phyloP scores from a whole-genome alignment of 305 asterid genomes.

The Plantago coronopus region DNA sequence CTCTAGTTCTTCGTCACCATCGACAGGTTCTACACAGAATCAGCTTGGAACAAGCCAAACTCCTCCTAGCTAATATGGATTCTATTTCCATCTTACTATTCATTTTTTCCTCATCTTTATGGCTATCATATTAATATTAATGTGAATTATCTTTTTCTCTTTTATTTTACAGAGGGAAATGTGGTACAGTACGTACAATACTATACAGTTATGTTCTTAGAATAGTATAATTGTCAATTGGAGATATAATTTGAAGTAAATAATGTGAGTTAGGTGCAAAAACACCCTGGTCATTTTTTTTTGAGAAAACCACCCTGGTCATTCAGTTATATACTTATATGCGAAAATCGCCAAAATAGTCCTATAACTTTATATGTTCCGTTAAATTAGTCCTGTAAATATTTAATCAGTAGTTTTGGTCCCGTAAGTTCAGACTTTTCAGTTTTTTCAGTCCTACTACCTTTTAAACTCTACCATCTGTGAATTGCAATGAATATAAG shows the following conservation, averaged over 20 bases:
- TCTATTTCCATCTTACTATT: conserved; percentile 10
- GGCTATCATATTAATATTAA: conserved; percentile 45
- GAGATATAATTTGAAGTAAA: conserved; percentile 29
- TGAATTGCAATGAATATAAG: too few relatives aligned
- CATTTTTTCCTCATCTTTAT: conserved; percentile 22
- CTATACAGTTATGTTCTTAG: conserved; percentile 26
- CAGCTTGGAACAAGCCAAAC: conserved; percentile 39
- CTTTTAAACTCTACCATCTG: too few relatives aligned
- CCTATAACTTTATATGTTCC: too few relatives aligned
- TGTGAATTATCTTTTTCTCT: conserved; percentile 33
- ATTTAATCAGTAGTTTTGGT: too few relatives aligned
- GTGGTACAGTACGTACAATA: conserved; percentile 24
- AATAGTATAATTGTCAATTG: conserved; percentile 9
- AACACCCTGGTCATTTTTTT: conserved; percentile 26
- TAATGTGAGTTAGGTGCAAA: conserved; percentile 31
- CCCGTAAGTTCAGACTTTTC: too few relatives aligned
- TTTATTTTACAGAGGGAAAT: conserved; percentile 6
- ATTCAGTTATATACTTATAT: too few relatives aligned
- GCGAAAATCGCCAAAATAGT: too few relatives aligned
- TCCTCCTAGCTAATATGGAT: conserved; percentile 33
- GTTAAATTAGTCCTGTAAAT: too few relatives aligned
- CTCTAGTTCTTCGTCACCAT: conserved; percentile 38
- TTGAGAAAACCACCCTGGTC: too few relatives aligned
- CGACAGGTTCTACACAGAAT: conserved; percentile 24
- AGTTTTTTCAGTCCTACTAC: too few relatives aligned